Base-by-base conservation (phyloP, 2,329 filamentous ascomycete species). In the Trichoderma guizhouense region DNA sequence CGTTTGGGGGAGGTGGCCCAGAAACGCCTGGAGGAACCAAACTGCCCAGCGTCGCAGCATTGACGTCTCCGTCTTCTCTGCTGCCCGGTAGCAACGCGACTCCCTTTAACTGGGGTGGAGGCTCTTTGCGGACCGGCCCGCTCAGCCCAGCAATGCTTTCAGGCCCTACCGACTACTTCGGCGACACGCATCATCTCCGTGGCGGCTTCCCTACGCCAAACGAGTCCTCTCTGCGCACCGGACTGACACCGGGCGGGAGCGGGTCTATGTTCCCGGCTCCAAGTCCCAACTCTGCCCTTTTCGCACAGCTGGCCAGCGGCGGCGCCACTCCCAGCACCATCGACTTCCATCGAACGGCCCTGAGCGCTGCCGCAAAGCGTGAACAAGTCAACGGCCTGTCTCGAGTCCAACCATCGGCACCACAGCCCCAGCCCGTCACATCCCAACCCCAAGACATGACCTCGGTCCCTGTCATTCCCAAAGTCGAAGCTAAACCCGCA, bases 71-170 rank as follows among this genome's bases (percentile, higher is more conserved):
- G 7, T 94, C 94, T 60, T 90, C 94, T 26, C 88, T 97, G 24
- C 83, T 94, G 36, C 91, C 91, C 61, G 93, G 92, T 74, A 88
- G 89, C 77, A 93, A 90, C 74, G 90, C 90, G 69, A 92, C 89
- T 43, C 88, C 90, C 26, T 93, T 92, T 79, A 91, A 92, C 82
- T 98, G 95, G 94, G 88, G 88, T 76, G 89, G 89, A 75, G 91
- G 94, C 77, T 97, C 94, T 60, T 85, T 99, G 78, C 91, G 96
- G 75, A 95, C 94, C 73, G 96, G 96, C 76, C 96, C 96, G 55
- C 83, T 99, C 76, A 98, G 96, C 82, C 96, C 96, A 84, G 96
- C 95, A 74, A 98, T 99, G 95, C 90, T 99, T 71, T 93, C 94
- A 61, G 96, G 94, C 28, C 96, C 92, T 47, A 92, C 89, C 80